Evolutionary conservation across 257 asterid species (phyloP), one percentile per base, ranked within the genome.

Genomic region (Solanum pinnatisectum): DNA sequence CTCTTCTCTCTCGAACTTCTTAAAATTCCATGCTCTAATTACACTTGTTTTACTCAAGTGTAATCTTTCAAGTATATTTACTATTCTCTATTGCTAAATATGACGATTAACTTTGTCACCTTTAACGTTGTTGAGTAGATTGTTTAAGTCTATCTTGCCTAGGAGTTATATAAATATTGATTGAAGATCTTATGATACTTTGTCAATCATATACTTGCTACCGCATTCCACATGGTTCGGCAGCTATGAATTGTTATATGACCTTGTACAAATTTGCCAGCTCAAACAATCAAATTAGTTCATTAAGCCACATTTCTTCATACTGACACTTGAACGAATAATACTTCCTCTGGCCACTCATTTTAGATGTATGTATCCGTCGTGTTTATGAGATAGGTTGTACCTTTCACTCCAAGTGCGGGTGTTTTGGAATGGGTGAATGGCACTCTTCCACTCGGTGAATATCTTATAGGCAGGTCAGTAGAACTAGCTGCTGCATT

Each of bases 351-450:
- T 71, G 49, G 68, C 86, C 46, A 77, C 88, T 71, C 25, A 60
- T 27, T 86, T 52, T 81, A 81, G 68, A 32, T 30, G 30, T 40
- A 32, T 30, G 42, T 77, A n/a, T 77, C 84, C 23, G 4, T 89
- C 73, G 82, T 76, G 63, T 87, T 92, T 44, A 86, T 89, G 91
- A 59, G 86, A 90, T 93, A 97, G 99, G 99, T 97, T 39, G 96
- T 97, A 85, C 97, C 99, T 90, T 97, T 97, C 89, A 96, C 99
- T 90, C 99, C 99, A 52, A 96, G 98, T 92, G 99, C 99, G 77
- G 99, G 99, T 89, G 98, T 97, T 90, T 94, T 96, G 85, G 99
- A 97, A 92, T 97, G 99, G 99, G 99, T 97, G 88, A 95, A 94
- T 91, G 98, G 98, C 90, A 97, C 99, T 86, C 88, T 97, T 73